Conservation (phyloP, 2,329 filamentous ascomycete species). For the Penicillium brasilianum region DNA sequence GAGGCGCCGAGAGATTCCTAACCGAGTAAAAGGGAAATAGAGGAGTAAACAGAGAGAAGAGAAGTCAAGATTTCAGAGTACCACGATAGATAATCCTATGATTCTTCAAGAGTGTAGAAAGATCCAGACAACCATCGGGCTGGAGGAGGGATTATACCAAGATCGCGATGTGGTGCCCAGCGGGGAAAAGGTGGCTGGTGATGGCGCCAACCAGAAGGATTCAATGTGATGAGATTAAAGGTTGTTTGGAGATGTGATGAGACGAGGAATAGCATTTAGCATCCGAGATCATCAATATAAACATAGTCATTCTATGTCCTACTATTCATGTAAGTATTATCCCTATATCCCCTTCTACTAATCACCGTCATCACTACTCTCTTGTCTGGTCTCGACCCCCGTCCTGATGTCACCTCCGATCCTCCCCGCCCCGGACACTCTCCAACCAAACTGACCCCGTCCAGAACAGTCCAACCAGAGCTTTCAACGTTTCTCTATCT, state of each 20-base stretch:
- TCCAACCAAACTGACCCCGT: not conserved
- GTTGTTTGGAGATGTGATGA: too few relatives aligned
- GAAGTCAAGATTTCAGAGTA: too few relatives aligned
- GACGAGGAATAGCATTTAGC: too few relatives aligned
- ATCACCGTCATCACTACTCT: too few relatives aligned
- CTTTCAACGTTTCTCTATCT: not conserved
- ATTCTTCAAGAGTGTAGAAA: not conserved
- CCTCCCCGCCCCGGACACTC: not conserved
- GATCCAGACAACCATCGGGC: not conserved
- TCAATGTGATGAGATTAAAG: not conserved
- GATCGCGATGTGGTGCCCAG: slow-evolving; percentile 7
- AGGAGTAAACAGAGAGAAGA: not conserved
- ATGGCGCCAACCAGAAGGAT: not conserved
- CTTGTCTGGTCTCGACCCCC: too few relatives aligned
- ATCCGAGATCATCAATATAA: too few relatives aligned
- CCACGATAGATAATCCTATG: too few relatives aligned
- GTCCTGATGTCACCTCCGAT: slow-evolving; percentile 4
- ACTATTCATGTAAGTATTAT: not conserved
- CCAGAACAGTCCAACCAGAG: slow-evolving; percentile 1
- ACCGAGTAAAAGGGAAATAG: slow-evolving; percentile 4
- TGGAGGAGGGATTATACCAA: not conserved
- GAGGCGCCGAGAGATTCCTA: not conserved
- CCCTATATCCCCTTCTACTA: not conserved
- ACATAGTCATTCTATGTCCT: too few relatives aligned
- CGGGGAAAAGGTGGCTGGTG: slow-evolving; percentile 3